Base-by-base conservation (phyloP, 2,329 filamentous ascomycete species). In the Drechslerella coelobrocha region DNA sequence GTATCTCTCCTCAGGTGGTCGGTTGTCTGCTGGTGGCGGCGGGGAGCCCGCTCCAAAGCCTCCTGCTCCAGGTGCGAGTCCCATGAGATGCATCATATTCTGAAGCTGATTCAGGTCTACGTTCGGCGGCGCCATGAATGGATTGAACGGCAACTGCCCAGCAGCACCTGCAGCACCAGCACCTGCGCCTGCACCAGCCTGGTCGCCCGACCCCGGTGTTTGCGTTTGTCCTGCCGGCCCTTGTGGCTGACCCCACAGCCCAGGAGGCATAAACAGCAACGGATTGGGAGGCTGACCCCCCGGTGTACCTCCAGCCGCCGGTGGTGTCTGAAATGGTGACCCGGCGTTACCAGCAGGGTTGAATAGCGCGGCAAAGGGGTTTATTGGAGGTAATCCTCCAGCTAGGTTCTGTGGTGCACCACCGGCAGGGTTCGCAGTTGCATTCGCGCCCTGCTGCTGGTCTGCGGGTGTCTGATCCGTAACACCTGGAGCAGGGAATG, bases 1-100 rank as follows among this genome's bases (percentile, higher is more conserved):
- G 76, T 96, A 99, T 68, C 91, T 84, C 80, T 97, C 94, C 82
- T 99, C 94, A 0, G 94, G 93, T 2, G 94, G 92, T 72, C 93
- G 85, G 76, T 84, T 96, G 80, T 99, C 94, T 1, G 84, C 80
- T 3, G 91, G 89, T 17, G 85, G 80, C 10, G 84, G 79, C 1
- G 84, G 65, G 5, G 52, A 24, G 8, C 72, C 72, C 9, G 27
- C n/a, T 41, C 76, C 76, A 29, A 75, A 75, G 7, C 47, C 60
- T 23, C 74, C 66, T 17, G 53, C 63, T 17, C 55, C 59, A 9
- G 65, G 57, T 6, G 34, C 57, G 52, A 69, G 51, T 29, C 65
- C 80, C 75, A 83, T 78, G 4, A 79, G 77, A 61, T 83, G 82
- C 80, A 88, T 81, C 79, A 86, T 81, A 66, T 85, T 81, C 61